A percentile compares a stretch with the other conserved stretches of the same genome.
Evolutionary conservation across 2,329 filamentous ascomycete species (phyloP).

Genomic region (Polychaeton citri): DNA sequence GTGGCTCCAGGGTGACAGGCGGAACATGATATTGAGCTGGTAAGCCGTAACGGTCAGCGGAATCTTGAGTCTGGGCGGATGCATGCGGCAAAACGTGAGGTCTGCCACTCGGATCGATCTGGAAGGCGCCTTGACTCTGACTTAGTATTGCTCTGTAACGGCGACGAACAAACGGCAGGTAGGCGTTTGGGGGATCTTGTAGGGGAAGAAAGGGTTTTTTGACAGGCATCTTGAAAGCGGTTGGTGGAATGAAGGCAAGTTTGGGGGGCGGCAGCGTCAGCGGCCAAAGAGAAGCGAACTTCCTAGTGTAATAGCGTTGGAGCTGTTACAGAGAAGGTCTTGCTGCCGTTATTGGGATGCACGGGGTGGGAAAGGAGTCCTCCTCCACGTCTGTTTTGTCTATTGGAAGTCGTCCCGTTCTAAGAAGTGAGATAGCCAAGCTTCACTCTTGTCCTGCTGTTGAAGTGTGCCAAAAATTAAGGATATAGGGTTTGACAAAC

Average conservation of each 20-base stretch:
- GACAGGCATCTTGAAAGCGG: background rate
- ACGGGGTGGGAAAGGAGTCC: no score
- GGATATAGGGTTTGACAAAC: no score
- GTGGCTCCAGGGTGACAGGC: slow-evolving; percentile 12
- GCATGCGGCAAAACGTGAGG: slow-evolving; percentile 2
- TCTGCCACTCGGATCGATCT: slow-evolving; percentile 1
- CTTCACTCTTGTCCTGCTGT: no score
- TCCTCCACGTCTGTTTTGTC: no score
- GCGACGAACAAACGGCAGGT: background rate
- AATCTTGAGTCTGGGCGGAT: background rate
- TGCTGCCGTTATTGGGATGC: no score
- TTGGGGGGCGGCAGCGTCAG: background rate
- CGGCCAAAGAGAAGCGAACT: background rate
- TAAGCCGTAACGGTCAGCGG: slow-evolving; percentile 9
- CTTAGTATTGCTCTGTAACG: background rate
- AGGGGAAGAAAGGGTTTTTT: background rate
- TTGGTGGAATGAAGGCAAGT: background rate
- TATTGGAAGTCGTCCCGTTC: no score
- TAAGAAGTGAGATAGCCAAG: no score
- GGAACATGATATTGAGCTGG: slow-evolving; percentile 18
- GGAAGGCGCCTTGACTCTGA: background rate
- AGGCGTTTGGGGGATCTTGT: background rate
- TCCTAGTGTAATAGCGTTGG: background rate
- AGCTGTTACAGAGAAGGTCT: background rate
- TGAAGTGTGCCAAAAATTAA: no score